Evolutionary conservation across 208 protist species (phyloP), one percentile per base, ranked within the genome.

Genomic region (Acanthamoeba rhysodes): DNA sequence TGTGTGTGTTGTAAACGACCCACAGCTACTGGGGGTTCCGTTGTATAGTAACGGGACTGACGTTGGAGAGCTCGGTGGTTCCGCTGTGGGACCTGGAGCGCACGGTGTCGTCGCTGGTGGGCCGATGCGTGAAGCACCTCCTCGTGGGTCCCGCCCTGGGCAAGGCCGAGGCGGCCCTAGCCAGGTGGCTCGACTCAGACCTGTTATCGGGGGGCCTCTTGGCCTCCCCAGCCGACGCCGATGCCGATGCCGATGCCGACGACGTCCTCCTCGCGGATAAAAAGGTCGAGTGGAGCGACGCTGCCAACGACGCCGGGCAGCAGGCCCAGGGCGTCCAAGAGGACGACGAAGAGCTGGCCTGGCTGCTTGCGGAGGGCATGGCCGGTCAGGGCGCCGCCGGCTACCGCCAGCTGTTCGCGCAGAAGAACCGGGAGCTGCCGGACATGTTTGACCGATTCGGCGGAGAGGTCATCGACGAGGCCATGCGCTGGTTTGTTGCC

Each of bases 1-100:
- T 4, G 37, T 41, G 37, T 4, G 37, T 41, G 37, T 41, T 1
- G 37, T 41, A 41, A 1, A 41, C 37, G 37, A 41, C 5, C n/a
- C 16, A 37, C 29, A 74, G 66, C n/a, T 87, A 87, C 50, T 92
- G 85, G 85, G 85, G 85, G 41, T 92, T 37, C 57, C 85, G 85
- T n/a, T 92, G 85, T n/a, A 92, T 92, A 1, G 85, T 92, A 8
- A 92, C 85, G 10, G 53, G 53, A 2, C 1, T 87, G 27, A 59
- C 50, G 9, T 53, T 87, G 18, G 78, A 87, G 41, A 32, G 78
- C 41, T 87, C 78, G 18, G 9, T 87, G 14, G 78, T 87, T 0
- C 50, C 78, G 18, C 10, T 87, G 78, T 87, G 78, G 78, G 78
- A 87, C 50, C 50, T 87, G 50, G 78, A 87, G 78, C 37, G 78